These are phyloP conservation scores for Lizanozyma gosingica DNA, from an alignment of 1,139 yeast genomes.

Conservation along the genomic window DNA sequence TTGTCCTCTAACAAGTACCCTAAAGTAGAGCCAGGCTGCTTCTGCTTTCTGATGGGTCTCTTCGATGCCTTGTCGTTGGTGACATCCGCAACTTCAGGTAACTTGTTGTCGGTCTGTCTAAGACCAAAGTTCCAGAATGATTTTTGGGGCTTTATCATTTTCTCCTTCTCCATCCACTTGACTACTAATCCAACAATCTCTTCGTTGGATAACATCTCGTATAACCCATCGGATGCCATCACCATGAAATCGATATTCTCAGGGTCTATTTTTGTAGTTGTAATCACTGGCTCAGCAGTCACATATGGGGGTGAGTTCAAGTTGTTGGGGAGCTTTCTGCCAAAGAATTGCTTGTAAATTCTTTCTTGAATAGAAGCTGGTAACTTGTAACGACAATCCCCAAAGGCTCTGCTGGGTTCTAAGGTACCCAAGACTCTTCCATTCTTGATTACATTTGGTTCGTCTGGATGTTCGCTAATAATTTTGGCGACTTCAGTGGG, in stretches of 20 bases:
- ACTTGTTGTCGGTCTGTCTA: constrained; percentile 31
- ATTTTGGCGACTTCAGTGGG: constrained; percentile 81
- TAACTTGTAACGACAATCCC: constrained; percentile 89
- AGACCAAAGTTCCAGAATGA: constrained; percentile 42
- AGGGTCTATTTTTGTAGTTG: constrained; percentile 70
- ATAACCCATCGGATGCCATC: constrained; percentile 90
- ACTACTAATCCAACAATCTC: constrained; percentile 90
- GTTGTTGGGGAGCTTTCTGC: constrained; percentile 71
- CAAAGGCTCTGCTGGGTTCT: constrained; percentile 95
- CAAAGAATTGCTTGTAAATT: constrained; percentile 71
- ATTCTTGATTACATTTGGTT: constrained; percentile 70
- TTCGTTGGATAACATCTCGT: constrained; percentile 84
- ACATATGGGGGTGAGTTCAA: constrained; percentile 92
- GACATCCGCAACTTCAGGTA: constrained; percentile 57
- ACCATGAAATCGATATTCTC: constrained; percentile 77
- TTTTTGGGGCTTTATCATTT: constrained; percentile 49
- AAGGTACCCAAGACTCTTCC: constrained; percentile 92
- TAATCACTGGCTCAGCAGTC: constrained; percentile 90
- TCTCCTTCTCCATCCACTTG: constrained; percentile 82
- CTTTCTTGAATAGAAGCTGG: constrained; percentile 66
- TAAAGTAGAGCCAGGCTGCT: constrained; percentile 24
- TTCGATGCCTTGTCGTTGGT: constrained; percentile 47
- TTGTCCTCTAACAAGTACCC: constrained; percentile 63
- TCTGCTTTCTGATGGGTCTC: constrained; percentile 41
- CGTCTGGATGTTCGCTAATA: constrained; percentile 84